phyloP scores from a whole-genome alignment of 176 grass and related monocot species.

The Eleusine indica region DNA sequence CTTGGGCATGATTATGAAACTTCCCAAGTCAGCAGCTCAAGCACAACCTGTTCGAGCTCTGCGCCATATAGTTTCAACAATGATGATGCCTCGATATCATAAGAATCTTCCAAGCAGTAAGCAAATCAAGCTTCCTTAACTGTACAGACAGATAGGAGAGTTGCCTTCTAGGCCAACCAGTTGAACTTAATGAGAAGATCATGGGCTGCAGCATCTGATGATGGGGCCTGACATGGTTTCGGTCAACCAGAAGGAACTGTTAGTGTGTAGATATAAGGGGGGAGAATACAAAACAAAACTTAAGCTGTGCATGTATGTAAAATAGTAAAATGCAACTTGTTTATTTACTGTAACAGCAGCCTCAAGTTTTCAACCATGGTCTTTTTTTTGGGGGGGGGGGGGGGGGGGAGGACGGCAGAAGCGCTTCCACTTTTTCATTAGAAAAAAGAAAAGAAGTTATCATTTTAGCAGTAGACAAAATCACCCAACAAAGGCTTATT shows the following conservation, averaged over 20 bases:
- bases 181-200: not conserved
- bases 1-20: slow-evolving; percentile 58
- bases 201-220: slow-evolving; percentile 35
- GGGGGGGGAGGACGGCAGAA: not conserved
- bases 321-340: slow-evolving; percentile 5
- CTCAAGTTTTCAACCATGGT: slow-evolving; percentile 23
- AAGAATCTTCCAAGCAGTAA: slow-evolving; percentile 3
- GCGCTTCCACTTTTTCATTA: not conserved
- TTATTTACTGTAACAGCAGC: slow-evolving; percentile 15
- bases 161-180: slow-evolving; percentile 15
- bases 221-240: slow-evolving; percentile 38
- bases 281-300: slow-evolving; percentile 28
- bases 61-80: slow-evolving; percentile 38
- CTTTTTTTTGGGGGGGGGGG: too few species aligned
- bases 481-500: not conserved
- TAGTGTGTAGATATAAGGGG: slow-evolving; percentile 50
- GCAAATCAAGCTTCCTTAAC: slow-evolving; percentile 18
- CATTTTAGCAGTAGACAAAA: not conserved
- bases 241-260: slow-evolving; percentile 36
- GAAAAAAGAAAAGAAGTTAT: not conserved
- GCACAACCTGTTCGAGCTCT: slow-evolving; percentile 48
- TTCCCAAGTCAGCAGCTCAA: slow-evolving; percentile 32
- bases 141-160: slow-evolving; percentile 18
- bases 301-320: slow-evolving; percentile 40
- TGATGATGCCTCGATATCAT: slow-evolving; percentile 28